Conservation (phyloP, 1,284 basidiomycete genomes). For the Leccinum solheimii region DNA sequence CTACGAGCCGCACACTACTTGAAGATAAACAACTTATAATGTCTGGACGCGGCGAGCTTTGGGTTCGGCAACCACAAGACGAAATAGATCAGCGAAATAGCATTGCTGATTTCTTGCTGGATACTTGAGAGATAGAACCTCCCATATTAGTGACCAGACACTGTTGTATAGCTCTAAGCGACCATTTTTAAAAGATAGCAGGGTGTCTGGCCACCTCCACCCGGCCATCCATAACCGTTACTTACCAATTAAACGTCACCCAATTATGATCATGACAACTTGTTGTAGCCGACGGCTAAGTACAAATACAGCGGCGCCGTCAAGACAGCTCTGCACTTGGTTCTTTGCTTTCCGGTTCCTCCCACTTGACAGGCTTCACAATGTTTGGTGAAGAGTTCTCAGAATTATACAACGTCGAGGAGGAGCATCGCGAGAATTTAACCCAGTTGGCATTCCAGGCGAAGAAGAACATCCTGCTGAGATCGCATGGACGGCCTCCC, state of each 20-base stretch:
- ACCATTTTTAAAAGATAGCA: not conserved
- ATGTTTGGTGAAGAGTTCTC: slow-evolving; percentile 34
- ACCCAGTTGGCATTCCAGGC: slow-evolving; percentile 26
- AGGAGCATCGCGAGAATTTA: slow-evolving; percentile 19
- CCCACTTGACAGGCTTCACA: slow-evolving; percentile 2
- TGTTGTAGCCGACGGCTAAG: slow-evolving; percentile 32
- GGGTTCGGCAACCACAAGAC: slow-evolving; percentile 23
- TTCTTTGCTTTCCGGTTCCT: not conserved
- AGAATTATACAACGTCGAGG: slow-evolving; percentile 21
- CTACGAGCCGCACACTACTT: slow-evolving; percentile 7
- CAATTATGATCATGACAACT: slow-evolving; percentile 7
- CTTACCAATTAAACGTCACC: not conserved
- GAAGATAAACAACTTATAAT: slow-evolving; percentile 1
- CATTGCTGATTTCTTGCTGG: slow-evolving; percentile 41
- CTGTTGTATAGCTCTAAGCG: not conserved
- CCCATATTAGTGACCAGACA: not conserved
- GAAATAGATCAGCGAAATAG: slow-evolving; percentile 33
- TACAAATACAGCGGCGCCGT: slow-evolving; percentile 28
- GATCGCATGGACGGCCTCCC: slow-evolving; percentile 79
- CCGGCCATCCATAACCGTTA: not conserved
- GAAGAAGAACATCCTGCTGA: slow-evolving; percentile 77
- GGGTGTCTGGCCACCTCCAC: slow-evolving; percentile 1
- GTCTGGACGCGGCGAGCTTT: slow-evolving; percentile 20
- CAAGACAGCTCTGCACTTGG: slow-evolving; percentile 19
- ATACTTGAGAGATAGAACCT: slow-evolving; percentile 9